phyloP scores from a whole-genome alignment of 257 asterid species.

The Forsythia viridissima region DNA sequence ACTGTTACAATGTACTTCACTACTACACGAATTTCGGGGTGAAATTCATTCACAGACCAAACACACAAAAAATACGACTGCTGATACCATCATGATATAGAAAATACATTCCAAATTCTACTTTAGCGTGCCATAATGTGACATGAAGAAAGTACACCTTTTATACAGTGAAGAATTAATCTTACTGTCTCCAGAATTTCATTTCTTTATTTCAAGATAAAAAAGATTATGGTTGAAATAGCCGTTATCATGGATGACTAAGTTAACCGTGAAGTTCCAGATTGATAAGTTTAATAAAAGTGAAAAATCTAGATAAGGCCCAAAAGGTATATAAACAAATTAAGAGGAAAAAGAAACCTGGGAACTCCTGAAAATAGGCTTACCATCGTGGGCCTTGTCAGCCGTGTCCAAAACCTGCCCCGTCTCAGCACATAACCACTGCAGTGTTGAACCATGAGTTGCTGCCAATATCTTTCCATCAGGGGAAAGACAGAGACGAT shows the following conservation, averaged over 20 bases:
- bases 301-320: not conserved
- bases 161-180: not conserved
- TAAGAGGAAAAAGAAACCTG: slow-evolving; percentile 6
- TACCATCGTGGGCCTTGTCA: slow-evolving; percentile 97
- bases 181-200: not conserved
- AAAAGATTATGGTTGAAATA: not conserved
- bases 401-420: slow-evolving; percentile 93
- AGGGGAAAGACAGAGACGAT: slow-evolving; percentile 82
- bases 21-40: not conserved
- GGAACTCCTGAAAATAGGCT: slow-evolving; percentile 19
- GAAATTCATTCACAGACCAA: not conserved
- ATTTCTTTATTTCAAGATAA: not conserved
- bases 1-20: not conserved
- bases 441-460: slow-evolving; percentile 86
- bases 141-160: not conserved
- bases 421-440: slow-evolving; percentile 85
- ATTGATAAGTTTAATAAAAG: not conserved
- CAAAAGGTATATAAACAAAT: not conserved
- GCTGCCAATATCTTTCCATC: slow-evolving; percentile 88
- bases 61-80: not conserved
- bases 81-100: not conserved
- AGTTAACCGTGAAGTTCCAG: not conserved
- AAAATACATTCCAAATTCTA: not conserved
- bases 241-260: not conserved
- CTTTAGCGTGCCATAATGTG: not conserved